Evolutionary conservation across 2,329 filamentous ascomycete genomes (phyloP), one percentile per base, ranked within the genome.

Genomic region (Dactylellina haptotyla): DNA sequence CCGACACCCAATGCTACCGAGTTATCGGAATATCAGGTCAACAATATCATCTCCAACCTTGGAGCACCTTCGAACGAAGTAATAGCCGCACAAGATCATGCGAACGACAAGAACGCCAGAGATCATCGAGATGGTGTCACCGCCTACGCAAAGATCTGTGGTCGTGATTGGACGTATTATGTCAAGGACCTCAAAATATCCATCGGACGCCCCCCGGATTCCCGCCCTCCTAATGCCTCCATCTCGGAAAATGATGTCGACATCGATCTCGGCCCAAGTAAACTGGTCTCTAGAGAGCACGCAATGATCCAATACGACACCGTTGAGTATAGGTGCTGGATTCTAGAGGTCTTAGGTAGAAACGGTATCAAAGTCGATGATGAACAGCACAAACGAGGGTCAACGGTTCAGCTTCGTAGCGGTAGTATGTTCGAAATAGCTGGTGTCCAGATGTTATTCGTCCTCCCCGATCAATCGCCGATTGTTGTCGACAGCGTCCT

Each of bases 361-460:
- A 99, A 99, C 80, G 93, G 93, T 26, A 86, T 96, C 50, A 92
- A 91, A 78, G 84, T 98, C 20, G 92, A 99, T 80, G 91, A 92
- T 73, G 82, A 83, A 56, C 83, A 86, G 18, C 82, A 96, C 64
- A 90, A 90, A 78, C 85, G 89, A 57, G 89, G 90, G 10, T 62
- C 75, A 23, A 75, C 66, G 3, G 73, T 76, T 51, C 80, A 83
- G 28, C 85, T 99, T 25, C 87, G 88, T 43, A 97, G 93, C 78
- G 95, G 95, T 67, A 89, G 94, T 80, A 92, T 98, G 45, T 89
- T 99, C 67, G 93, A 97, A 79, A 91, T 98, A 79, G 90, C 90
- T 77, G 91, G 91, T 59, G 91, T 95, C 0, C 94, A 99, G 83
- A 99, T 99, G 95, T 94, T 98, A 85, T 99, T 99, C 81, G 92